Conservation (phyloP, 2,329 filamentous ascomycete genomes). For the Nectriaceae sp. region DNA sequence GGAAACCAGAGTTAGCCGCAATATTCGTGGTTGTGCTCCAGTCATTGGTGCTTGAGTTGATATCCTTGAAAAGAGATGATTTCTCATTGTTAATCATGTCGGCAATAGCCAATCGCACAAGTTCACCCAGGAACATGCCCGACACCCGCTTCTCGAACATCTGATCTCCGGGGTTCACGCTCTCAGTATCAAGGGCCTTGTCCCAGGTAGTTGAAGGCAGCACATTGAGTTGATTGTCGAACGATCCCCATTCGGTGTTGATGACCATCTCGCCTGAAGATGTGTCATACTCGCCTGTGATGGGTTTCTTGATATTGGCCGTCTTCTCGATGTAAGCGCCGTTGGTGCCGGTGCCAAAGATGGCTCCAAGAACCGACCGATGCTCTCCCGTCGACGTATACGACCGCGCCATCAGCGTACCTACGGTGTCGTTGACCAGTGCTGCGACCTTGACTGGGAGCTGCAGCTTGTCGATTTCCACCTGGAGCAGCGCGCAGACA, state of each 20-base stretch:
- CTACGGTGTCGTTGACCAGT: constrained; percentile 95
- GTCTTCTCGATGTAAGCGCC: constrained; percentile 96
- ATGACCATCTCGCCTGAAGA: constrained; percentile 93
- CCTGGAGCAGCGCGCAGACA: constrained; percentile 86
- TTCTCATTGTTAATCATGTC: constrained; percentile 69
- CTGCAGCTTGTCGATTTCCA: constrained; percentile 81
- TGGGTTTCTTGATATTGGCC: constrained; percentile 76
- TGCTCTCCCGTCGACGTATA: constrained; percentile 91
- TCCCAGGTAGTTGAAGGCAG: constrained; percentile 88
- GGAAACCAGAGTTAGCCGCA: constrained; percentile 65
- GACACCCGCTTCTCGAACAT: constrained; percentile 99
- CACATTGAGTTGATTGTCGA: constrained; percentile 90
- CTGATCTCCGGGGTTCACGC: constrained; percentile 89
- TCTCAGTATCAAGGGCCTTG: constrained; percentile 72
- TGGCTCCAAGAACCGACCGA: constrained; percentile 86
- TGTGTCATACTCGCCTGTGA: constrained; percentile 71
- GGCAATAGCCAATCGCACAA: constrained; percentile 76
- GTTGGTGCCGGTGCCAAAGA: constrained; percentile 97
- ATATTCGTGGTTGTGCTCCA: constrained; percentile 70
- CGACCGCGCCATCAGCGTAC: constrained; percentile 95
- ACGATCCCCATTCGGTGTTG: constrained; percentile 98
- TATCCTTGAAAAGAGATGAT: constrained; percentile 74
- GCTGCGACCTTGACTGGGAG: constrained; percentile 94
- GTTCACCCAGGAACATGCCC: constrained; percentile 97
- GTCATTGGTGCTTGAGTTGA: constrained; percentile 71